Base-by-base conservation (phyloP, 2,329 filamentous ascomycete species). In the Exophiala spinifera region DNA sequence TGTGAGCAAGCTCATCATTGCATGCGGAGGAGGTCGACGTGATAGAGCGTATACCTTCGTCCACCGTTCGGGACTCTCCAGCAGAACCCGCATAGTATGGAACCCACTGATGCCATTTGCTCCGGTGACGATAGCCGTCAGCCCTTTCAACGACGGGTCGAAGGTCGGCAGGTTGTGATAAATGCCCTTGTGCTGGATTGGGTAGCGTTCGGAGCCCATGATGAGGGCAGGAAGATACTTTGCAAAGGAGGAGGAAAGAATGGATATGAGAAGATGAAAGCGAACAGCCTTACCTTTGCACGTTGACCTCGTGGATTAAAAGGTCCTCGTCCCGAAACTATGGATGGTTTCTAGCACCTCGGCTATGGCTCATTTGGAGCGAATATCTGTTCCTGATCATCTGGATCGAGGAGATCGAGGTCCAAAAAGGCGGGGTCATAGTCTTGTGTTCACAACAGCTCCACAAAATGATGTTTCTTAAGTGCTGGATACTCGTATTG, bases 91-190 rank as follows among this genome's bases (percentile, higher is more conserved):
- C 46, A 81, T 66, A 66, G 78, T 79, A 62, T 79, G 72, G 56
- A 76, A 72, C 1, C 79, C 79, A 0, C 76, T 79, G 23, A 81
- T 77, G 7, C 78, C 79, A 70, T 79, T 81, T 49, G 77, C 76
- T 4, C 79, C 79, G 0, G 77, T 79, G 34, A 81, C 71, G 42
- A 81, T 75, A 2, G 78, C 79, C 0, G 75, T 79, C 20, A 79
- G 69, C 17, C 67, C 70, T 56, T 73, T 72, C 50, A 74, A 60
- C 0, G 69, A 66, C 3, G 70, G 61, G n/a, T 74, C 67, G 55
- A 74, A 79, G 11, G 72, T 70, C 0, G 78, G 77, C 0, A 81
- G 70, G 53, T 73, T 76, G 62, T 77, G 75, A 62, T 74, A 80
- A 55, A 81, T 80, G 57, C 74, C 76, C 46, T 63, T 60, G 20